phyloP scores from a whole-genome alignment of 768 basidiomycete species.

The Termitomyces sp. region DNA sequence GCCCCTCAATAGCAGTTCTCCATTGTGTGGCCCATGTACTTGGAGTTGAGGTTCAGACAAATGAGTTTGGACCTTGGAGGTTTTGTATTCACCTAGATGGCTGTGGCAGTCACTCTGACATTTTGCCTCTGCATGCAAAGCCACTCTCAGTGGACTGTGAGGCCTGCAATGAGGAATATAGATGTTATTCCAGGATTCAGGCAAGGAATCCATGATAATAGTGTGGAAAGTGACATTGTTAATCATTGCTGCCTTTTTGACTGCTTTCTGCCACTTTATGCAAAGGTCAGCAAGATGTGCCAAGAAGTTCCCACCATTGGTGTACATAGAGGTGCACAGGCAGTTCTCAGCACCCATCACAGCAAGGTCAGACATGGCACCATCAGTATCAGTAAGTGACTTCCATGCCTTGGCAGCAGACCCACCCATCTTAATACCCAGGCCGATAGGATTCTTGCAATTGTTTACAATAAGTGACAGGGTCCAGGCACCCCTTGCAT shows the following conservation, averaged over 20 bases:
- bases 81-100: no score
- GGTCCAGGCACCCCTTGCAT: no score
- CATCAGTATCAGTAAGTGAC: no score
- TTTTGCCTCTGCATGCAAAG: no score
- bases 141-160: neutral
- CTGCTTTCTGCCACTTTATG: neutral
- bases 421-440: no score
- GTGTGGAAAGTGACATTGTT: neutral
- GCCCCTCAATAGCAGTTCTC: neutral
- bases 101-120: no score
- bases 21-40: neutral
- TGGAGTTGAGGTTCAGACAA: neutral
- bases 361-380: no score
- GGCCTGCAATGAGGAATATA: neutral
- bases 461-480: no score
- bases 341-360: no score
- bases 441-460: no score
- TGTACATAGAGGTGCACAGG: no score
- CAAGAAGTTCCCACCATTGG: neutral
- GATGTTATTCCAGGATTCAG: neutral
- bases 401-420: no score
- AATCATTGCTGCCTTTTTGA: neutral
- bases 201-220: neutral
- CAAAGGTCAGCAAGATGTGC: neutral
- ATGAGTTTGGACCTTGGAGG: neutral